These are phyloP conservation scores for Closterium sp. DNA, from an alignment of 139 green algal genomes.

Conservation along the genomic window DNA sequence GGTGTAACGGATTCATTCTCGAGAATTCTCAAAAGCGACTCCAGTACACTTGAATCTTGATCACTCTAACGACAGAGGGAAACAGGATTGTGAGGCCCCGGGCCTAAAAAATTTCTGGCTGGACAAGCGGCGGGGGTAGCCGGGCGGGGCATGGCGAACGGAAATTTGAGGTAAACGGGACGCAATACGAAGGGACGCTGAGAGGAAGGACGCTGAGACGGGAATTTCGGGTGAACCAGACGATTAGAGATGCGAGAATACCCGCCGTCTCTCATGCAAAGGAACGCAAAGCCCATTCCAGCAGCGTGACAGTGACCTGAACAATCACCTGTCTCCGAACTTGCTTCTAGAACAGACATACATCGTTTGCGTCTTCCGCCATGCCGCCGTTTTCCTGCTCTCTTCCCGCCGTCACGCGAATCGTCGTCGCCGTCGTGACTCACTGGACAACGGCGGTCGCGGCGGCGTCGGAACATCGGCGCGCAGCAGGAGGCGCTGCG, in stretches of 20 bases:
- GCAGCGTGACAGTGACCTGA: too few relatives aligned
- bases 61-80: too few relatives aligned
- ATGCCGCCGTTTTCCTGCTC: neutral
- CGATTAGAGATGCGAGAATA: neutral
- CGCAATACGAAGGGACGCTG: neutral
- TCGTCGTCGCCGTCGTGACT: neutral
- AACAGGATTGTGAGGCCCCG: too few relatives aligned
- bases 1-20: too few relatives aligned
- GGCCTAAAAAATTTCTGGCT: too few relatives aligned
- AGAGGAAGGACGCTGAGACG: neutral
- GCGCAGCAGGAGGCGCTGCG: too few relatives aligned
- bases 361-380: neutral
- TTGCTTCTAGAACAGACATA: neutral
- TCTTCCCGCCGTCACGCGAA: neutral
- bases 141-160: too few relatives aligned
- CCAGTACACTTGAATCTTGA: too few relatives aligned
- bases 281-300: neutral
- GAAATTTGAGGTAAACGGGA: too few relatives aligned
- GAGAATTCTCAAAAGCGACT: too few relatives aligned
- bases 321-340: too few relatives aligned
- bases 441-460: neutral
- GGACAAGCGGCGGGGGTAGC: too few relatives aligned
- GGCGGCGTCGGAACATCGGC: neutral
- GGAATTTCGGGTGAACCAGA: neutral
- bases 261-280: neutral